Conservation (phyloP, 805 yeast species). For the Starmera caribaea region DNA sequence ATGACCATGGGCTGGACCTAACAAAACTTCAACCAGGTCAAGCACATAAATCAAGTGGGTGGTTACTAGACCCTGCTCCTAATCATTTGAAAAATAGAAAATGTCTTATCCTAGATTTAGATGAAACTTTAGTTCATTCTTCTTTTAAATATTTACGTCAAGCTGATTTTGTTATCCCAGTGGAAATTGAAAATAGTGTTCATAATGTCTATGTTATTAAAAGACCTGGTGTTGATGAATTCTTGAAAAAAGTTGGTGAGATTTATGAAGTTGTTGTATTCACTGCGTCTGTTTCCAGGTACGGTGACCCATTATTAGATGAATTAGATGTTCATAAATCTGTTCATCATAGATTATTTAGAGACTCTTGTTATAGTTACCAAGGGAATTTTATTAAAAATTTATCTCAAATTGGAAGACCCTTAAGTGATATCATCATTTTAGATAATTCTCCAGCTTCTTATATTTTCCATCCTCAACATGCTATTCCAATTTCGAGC, state of each 20-base stretch:
- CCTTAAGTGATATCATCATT: constrained; percentile 74
- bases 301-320: constrained; percentile 92
- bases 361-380: constrained; percentile 89
- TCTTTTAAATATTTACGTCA: constrained; percentile 85
- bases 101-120: constrained; percentile 85
- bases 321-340: constrained; percentile 67
- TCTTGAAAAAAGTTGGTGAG: constrained; percentile 72
- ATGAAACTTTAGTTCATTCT: constrained; percentile 94
- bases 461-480: constrained; percentile 96
- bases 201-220: constrained; percentile 95
- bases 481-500: constrained; percentile 92
- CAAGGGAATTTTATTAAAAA: constrained; percentile 95
- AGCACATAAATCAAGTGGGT: constrained; percentile 53
- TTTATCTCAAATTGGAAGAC: constrained; percentile 89
- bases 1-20: constrained; percentile 42
- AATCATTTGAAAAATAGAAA: constrained; percentile 51
- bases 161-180: constrained; percentile 96
- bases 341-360: constrained; percentile 84
- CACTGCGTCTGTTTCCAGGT: constrained; percentile 91
- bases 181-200: constrained; percentile 84
- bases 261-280: constrained; percentile 92
- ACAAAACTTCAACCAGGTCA: constrained; percentile 66
- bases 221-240: constrained; percentile 97
- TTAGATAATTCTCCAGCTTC: constrained; percentile 97
- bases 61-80: constrained; percentile 50